These are phyloP conservation scores for Aureobasidium sp. DNA, from an alignment of 2,329 filamentous ascomycete species.

Conservation along the genomic window DNA sequence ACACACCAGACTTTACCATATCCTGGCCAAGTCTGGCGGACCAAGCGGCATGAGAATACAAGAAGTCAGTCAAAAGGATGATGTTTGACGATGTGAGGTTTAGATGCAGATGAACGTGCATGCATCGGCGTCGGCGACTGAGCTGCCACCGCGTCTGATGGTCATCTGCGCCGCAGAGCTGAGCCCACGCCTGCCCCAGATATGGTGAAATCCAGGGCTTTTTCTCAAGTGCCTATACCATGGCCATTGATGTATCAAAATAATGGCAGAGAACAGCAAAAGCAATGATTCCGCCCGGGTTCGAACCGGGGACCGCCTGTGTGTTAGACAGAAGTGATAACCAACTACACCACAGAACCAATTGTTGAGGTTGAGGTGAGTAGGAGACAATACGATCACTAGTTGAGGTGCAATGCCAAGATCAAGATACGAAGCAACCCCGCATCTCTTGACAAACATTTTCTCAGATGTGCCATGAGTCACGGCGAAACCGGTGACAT, in stretches of 20 bases:
- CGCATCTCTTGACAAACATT: background rate
- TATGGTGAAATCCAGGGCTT: background rate
- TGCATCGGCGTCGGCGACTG: background rate
- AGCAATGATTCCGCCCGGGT: conserved; percentile 11
- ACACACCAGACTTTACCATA: background rate
- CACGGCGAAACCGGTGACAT: conserved; percentile 13
- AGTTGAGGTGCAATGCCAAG: background rate
- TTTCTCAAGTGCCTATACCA: background rate
- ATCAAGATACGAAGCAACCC: background rate
- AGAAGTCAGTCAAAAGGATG: background rate
- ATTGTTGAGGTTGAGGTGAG: no score
- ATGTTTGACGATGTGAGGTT: background rate
- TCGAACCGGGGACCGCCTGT: conserved; percentile 15
- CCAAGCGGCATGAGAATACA: no score
- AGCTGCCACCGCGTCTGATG: no score
- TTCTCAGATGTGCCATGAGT: background rate
- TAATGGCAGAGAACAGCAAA: background rate
- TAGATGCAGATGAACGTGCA: background rate
- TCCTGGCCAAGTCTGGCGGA: no score
- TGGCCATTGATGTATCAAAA: background rate
- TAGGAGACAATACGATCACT: no score
- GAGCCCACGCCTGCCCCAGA: background rate
- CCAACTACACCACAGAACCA: conserved; percentile 7
- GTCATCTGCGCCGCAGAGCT: no score
- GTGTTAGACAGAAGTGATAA: conserved; percentile 17